Evolutionary conservation across 2,329 filamentous ascomycete genomes (phyloP).

Genomic region (Aspergillus thermomutatus): DNA sequence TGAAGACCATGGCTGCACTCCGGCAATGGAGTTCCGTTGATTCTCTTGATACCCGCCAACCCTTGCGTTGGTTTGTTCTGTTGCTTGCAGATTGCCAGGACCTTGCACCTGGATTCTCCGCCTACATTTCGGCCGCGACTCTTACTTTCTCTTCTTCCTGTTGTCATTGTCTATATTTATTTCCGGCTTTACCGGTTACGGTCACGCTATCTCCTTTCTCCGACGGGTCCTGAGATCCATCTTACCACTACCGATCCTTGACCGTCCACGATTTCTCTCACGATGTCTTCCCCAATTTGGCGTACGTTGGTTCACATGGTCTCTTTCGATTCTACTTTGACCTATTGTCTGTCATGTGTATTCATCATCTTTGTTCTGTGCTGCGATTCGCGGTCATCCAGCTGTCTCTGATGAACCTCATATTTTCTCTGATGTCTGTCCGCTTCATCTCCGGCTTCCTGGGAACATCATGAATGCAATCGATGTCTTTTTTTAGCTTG

Average conservation of each 20-base stretch:
- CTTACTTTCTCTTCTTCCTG: background rate
- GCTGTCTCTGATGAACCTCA: background rate
- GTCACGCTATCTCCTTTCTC: background rate
- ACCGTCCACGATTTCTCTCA: background rate
- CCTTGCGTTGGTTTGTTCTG: background rate
- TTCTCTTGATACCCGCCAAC: conserved; percentile 1
- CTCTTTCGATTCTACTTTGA: background rate
- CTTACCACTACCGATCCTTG: background rate
- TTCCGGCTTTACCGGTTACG: background rate
- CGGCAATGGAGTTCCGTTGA: conserved; percentile 85
- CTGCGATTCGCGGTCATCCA: background rate
- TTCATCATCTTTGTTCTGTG: background rate
- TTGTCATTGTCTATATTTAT: conserved; percentile 1
- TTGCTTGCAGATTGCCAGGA: background rate
- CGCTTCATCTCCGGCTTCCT: background rate
- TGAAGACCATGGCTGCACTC: conserved; percentile 76
- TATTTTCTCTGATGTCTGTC: background rate
- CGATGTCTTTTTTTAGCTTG: background rate
- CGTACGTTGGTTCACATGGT: background rate
- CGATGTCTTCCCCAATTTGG: background rate
- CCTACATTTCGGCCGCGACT: background rate
- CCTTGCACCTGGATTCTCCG: background rate
- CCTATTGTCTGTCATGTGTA: background rate
- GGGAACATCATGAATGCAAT: background rate
- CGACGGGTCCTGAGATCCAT: background rate